Conservation (phyloP, 2,329 filamentous ascomycete genomes). For the Ceratocystis alfenasii region DNA sequence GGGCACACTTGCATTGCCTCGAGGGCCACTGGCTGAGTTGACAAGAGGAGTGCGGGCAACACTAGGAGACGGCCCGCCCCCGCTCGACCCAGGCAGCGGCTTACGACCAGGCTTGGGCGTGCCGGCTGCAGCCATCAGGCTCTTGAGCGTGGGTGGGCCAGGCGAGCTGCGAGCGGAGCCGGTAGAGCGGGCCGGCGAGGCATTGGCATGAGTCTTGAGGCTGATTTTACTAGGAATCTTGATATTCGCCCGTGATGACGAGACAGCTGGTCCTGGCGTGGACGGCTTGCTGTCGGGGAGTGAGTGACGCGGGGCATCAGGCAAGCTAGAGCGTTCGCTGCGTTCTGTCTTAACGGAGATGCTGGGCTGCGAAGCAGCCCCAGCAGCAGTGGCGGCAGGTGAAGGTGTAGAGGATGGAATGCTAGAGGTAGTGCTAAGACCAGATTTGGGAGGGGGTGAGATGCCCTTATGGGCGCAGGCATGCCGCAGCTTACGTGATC, state of each 20-base stretch:
- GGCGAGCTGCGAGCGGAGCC: constrained; percentile 8
- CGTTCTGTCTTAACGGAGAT: constrained; percentile 21
- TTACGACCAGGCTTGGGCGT: constrained; percentile 19
- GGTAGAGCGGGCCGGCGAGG: constrained; percentile 7
- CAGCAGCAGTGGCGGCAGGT: not conserved
- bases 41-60: constrained; percentile 4
- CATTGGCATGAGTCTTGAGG: constrained; percentile 12
- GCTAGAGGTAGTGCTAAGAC: constrained; percentile 10
- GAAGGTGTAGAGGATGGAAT: constrained; percentile 14
- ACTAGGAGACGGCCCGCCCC: not conserved
- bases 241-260: constrained; percentile 10
- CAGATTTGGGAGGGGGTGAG: constrained; percentile 11
- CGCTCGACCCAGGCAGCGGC: constrained; percentile 17
- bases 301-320: constrained; percentile 15
- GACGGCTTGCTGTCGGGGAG: constrained; percentile 13
- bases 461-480: constrained; percentile 20
- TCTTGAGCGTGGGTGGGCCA: constrained; percentile 17
- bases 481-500: constrained; percentile 18
- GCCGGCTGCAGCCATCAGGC: constrained; percentile 16
- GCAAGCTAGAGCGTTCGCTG: constrained; percentile 16
- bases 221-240: constrained; percentile 21
- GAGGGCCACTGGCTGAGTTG: not conserved
- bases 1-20: not conserved
- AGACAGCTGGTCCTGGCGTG: not conserved
- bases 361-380: constrained; percentile 1